These are phyloP conservation scores for Kwoniella mangroviensis DNA, from an alignment of 768 basidiomycete species.

Conservation along the genomic window DNA sequence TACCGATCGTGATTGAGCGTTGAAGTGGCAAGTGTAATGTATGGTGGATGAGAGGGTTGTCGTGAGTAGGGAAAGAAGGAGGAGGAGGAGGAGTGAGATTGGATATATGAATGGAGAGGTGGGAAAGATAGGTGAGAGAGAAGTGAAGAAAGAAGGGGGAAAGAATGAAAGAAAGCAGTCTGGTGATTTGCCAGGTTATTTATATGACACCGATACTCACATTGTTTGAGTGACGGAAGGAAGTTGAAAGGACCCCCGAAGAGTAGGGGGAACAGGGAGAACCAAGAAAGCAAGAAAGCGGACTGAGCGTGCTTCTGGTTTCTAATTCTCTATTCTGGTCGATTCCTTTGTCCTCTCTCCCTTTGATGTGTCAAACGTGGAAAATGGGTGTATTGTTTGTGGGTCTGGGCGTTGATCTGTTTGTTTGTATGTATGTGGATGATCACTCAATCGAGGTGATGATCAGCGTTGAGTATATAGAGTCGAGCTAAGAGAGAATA, in stretches of 20 bases:
- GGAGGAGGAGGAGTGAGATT: neutral
- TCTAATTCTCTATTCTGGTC: too few relatives aligned
- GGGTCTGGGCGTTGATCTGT: constrained; percentile 4
- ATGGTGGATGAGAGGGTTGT: constrained; percentile 6
- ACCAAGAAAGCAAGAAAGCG: too few relatives aligned
- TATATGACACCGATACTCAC: neutral
- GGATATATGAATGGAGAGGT: too few relatives aligned
- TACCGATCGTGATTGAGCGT: constrained; percentile 6
- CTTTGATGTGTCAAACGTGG: neutral
- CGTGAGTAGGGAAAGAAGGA: neutral
- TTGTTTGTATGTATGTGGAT: neutral
- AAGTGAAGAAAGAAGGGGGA: constrained; percentile 1
- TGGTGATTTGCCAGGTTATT: neutral
- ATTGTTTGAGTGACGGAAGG: neutral
- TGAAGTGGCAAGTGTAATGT: neutral
- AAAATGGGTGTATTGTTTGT: neutral
- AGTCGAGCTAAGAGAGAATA: neutral
- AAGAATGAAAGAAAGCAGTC: constrained; percentile 2
- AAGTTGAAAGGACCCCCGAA: neutral
- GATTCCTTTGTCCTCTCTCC: neutral
- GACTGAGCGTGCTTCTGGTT: too few relatives aligned
- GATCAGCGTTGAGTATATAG: constrained; percentile 4
- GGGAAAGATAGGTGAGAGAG: too few relatives aligned
- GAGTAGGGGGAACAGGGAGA: neutral
- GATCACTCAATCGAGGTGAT: neutral